These are phyloP conservation scores for Arctium lappa DNA, from an alignment of 129 eudicot genomes.

Conservation along the genomic window DNA sequence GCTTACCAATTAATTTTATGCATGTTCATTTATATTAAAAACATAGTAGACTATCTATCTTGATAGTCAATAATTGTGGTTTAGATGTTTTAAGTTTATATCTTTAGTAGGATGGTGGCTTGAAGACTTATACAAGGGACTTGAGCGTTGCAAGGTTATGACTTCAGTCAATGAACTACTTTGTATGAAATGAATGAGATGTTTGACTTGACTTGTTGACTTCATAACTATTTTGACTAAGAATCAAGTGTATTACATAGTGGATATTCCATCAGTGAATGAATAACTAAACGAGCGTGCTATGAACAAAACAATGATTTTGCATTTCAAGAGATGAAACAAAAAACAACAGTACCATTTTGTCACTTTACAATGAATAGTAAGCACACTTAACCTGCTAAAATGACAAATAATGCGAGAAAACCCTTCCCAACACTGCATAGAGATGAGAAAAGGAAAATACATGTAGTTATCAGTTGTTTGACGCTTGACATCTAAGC, in stretches of 20 bases:
- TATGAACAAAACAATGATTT: not conserved
- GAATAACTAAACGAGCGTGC: not conserved
- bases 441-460: not conserved
- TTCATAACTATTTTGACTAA: not conserved
- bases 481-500: slow-evolving; percentile 20
- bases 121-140: not conserved
- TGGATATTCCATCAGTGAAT: not conserved
- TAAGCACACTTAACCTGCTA: too few species aligned
- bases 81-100: not conserved
- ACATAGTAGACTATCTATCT: not conserved
- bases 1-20: not conserved
- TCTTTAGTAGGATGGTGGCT: not conserved
- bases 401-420: too few species aligned
- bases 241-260: not conserved
- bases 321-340: not conserved
- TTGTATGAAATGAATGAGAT: too few species aligned
- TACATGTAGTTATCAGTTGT: not conserved
- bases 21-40: not conserved
- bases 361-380: not conserved
- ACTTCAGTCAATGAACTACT: too few species aligned
- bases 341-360: not conserved
- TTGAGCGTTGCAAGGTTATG: too few species aligned
- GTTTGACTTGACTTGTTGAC: not conserved
- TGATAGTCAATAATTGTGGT: not conserved
- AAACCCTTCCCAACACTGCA: too few species aligned